Evolutionary conservation across 2,329 filamentous ascomycete species (phyloP).

Genomic region (Coniochaeta ligniaria): DNA sequence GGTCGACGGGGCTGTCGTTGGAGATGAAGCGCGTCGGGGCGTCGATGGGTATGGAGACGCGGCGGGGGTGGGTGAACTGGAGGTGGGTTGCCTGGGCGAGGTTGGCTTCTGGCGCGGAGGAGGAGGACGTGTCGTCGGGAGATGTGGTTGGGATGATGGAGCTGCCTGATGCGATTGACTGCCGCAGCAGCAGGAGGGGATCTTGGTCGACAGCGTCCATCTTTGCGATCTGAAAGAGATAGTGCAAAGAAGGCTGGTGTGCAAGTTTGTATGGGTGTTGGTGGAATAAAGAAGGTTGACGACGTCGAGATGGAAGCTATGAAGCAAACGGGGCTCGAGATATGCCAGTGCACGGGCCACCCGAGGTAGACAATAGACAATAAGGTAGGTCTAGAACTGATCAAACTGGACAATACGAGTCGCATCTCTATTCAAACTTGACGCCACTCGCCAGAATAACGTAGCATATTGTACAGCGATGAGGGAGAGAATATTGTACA

Average conservation of each 20-base stretch:
- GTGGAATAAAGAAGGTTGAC: background rate
- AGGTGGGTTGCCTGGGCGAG: conserved; percentile 75
- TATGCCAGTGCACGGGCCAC: background rate
- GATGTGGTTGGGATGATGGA: conserved; percentile 69
- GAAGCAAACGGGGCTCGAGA: background rate
- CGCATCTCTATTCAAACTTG: background rate
- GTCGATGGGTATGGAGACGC: conserved; percentile 60
- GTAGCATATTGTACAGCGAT: background rate
- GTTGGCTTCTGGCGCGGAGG: conserved; percentile 51
- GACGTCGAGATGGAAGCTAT: background rate
- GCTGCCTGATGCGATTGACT: conserved; percentile 66
- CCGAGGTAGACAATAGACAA: background rate
- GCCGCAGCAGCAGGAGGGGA: conserved; percentile 75
- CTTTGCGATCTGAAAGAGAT: background rate
- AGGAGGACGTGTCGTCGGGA: conserved; percentile 35
- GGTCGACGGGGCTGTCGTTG: conserved; percentile 66
- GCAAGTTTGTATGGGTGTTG: background rate
- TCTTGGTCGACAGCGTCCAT: conserved; percentile 63
- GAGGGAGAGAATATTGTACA: background rate
- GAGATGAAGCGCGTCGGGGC: conserved; percentile 81
- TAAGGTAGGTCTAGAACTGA: background rate
- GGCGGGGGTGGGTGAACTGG: conserved; percentile 57
- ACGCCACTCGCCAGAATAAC: too few species aligned
- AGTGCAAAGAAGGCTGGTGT: background rate
- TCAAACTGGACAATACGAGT: background rate